Conservation (phyloP, 2,329 filamentous ascomycete species). For the Nemania bipapillata region DNA sequence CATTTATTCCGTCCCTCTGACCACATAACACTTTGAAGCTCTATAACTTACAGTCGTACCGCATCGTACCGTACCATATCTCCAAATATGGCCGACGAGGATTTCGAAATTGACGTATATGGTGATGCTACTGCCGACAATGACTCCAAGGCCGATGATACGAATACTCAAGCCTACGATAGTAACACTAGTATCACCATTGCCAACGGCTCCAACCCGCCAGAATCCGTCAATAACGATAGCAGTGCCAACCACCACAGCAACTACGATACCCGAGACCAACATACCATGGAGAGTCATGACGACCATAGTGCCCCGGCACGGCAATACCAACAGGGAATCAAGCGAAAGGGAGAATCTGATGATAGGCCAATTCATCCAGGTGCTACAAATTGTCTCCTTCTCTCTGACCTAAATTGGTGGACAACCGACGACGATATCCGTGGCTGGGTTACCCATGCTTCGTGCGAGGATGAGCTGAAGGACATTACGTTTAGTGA, state of each 20-base stretch:
- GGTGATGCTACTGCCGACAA: conserved; percentile 66
- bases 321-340: conserved; percentile 62
- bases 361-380: conserved; percentile 70
- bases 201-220: conserved; percentile 51
- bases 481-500: conserved; percentile 97
- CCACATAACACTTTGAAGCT: conserved; percentile 49
- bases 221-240: conserved; percentile 41
- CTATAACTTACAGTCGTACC: conserved; percentile 47
- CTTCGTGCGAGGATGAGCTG: conserved; percentile 83
- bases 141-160: conserved; percentile 51
- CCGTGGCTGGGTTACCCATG: conserved; percentile 82
- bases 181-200: conserved; percentile 56
- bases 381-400: conserved; percentile 74
- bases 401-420: conserved; percentile 93
- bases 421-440: conserved; percentile 97
- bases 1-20: conserved; percentile 41
- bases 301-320: conserved; percentile 48
- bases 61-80: conserved; percentile 36
- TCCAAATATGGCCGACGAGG: conserved; percentile 72
- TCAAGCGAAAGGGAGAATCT: conserved; percentile 70
- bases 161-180: conserved; percentile 55
- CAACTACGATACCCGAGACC: conserved; percentile 55
- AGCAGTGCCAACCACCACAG: conserved; percentile 54
- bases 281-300: conserved; percentile 49
- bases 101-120: conserved; percentile 79